Conservation (phyloP, 2,329 filamentous ascomycete species). For the Dothiorella sarmentorum region DNA sequence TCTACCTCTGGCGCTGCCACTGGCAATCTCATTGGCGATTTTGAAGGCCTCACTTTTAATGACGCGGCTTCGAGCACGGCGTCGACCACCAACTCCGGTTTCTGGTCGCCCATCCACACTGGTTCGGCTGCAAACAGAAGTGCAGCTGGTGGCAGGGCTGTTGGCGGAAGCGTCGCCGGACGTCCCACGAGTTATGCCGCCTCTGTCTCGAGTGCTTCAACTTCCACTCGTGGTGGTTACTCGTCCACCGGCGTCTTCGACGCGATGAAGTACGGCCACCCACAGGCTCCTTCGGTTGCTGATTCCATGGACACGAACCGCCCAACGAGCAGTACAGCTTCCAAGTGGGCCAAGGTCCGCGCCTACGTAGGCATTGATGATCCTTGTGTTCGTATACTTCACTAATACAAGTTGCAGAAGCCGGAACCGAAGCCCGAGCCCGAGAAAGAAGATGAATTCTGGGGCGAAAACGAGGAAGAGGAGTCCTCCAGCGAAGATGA, state of each 20-base stretch:
- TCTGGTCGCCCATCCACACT: not conserved
- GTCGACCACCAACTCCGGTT: not conserved
- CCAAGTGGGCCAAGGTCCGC: slow-evolving; percentile 30
- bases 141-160: not conserved
- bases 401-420: not conserved
- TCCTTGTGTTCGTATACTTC: not conserved
- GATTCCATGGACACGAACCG: slow-evolving; percentile 19
- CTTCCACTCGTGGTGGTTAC: not conserved
- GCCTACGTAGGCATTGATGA: slow-evolving; percentile 26
- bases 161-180: not conserved
- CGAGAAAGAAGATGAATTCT: not conserved
- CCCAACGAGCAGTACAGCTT: slow-evolving; percentile 21
- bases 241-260: slow-evolving; percentile 21
- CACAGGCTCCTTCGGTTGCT: slow-evolving; percentile 20
- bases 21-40: not conserved
- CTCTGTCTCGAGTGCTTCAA: not conserved
- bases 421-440: not conserved
- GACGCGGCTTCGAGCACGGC: not conserved
- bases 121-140: not conserved
- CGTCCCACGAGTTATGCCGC: not conserved
- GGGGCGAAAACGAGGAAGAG: slow-evolving; percentile 34
- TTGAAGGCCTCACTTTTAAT: not conserved
- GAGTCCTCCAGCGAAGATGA: slow-evolving; percentile 35
- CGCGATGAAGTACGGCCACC: slow-evolving; percentile 24
- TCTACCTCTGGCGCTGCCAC: not conserved